Percentiles rank a stretch among this genome's conserved stretches.
phyloP scores from a whole-genome alignment of 495 filamentous ascomycete genomes.

The Lichina pygmaea region DNA sequence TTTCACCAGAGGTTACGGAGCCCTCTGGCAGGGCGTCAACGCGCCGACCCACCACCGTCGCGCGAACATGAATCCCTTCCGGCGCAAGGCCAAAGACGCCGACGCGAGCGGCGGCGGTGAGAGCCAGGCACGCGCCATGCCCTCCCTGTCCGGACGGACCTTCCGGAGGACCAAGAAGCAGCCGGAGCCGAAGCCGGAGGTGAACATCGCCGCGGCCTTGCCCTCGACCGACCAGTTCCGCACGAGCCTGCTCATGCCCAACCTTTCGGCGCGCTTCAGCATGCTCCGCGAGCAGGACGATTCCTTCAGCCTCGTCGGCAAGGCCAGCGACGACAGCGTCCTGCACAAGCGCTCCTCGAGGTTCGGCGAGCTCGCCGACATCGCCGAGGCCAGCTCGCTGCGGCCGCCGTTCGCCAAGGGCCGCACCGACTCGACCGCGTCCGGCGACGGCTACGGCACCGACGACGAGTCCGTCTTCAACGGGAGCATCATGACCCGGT shows the following conservation, averaged over 20 bases:
- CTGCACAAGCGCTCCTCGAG: slow-evolving; percentile 42
- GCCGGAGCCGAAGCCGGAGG: slow-evolving; percentile 27
- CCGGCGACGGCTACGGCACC: slow-evolving; percentile 30
- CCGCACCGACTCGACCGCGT: slow-evolving; percentile 23
- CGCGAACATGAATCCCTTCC: slow-evolving; percentile 12
- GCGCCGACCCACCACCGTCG: background rate
- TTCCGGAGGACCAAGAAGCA: slow-evolving; percentile 30
- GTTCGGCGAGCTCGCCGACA: slow-evolving; percentile 41
- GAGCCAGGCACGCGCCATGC: slow-evolving; percentile 8
- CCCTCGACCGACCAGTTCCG: slow-evolving; percentile 76
- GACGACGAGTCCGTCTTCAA: slow-evolving; percentile 35
- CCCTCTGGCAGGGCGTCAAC: no score
- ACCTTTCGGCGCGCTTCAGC: slow-evolving; percentile 81
- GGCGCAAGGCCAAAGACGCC: slow-evolving; percentile 9
- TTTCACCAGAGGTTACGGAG: no score
- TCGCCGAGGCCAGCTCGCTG: slow-evolving; percentile 56
- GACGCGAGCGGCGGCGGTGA: slow-evolving; percentile 6
- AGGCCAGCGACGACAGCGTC: slow-evolving; percentile 85
- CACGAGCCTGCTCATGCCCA: slow-evolving; percentile 91
- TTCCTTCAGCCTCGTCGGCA: slow-evolving; percentile 60
- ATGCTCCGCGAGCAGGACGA: slow-evolving; percentile 91
- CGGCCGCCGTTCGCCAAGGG: slow-evolving; percentile 25
- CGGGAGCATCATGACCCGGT: slow-evolving; percentile 57
- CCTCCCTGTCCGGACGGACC: slow-evolving; percentile 15
- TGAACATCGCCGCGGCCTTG: slow-evolving; percentile 48